Percentiles rank a stretch among this genome's conserved stretches.
These are phyloP conservation scores for Tricholoma terreum DNA, from an alignment of 768 basidiomycete genomes.

Conservation along the genomic window DNA sequence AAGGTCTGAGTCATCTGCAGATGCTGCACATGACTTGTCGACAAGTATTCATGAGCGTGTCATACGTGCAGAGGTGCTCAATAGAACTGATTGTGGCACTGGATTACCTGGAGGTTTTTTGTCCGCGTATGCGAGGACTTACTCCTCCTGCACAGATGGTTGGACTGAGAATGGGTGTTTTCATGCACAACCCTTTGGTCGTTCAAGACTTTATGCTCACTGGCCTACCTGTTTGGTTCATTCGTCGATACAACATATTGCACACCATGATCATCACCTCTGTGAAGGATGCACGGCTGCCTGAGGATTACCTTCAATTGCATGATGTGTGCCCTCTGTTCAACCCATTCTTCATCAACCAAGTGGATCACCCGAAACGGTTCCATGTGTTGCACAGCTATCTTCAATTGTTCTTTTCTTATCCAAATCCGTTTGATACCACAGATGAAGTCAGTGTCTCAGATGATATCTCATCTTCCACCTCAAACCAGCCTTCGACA, in stretches of 20 bases:
- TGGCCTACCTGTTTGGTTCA: constrained; percentile 3
- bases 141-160: not conserved
- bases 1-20: not conserved
- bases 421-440: too few relatives aligned
- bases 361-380: not conserved
- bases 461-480: too few relatives aligned
- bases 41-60: not conserved
- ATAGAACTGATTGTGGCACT: not conserved
- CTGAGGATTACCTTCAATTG: not conserved
- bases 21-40: not conserved
- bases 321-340: not conserved
- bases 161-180: not conserved
- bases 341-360: not conserved
- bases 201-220: constrained; percentile 1
- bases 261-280: not conserved
- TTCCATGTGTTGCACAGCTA: not conserved
- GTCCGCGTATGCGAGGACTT: not conserved
- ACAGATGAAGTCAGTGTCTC: too few relatives aligned
- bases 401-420: not conserved
- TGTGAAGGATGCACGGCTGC: too few relatives aligned
- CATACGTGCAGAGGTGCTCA: not conserved
- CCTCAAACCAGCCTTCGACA: too few relatives aligned
- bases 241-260: not conserved
- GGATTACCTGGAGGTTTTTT: not conserved
- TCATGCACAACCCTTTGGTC: not conserved